Percentiles rank a stretch among this genome's conserved stretches.
These are phyloP conservation scores for Jamesozyma rosinii DNA, from an alignment of 805 yeast genomes.

Conservation along the genomic window DNA sequence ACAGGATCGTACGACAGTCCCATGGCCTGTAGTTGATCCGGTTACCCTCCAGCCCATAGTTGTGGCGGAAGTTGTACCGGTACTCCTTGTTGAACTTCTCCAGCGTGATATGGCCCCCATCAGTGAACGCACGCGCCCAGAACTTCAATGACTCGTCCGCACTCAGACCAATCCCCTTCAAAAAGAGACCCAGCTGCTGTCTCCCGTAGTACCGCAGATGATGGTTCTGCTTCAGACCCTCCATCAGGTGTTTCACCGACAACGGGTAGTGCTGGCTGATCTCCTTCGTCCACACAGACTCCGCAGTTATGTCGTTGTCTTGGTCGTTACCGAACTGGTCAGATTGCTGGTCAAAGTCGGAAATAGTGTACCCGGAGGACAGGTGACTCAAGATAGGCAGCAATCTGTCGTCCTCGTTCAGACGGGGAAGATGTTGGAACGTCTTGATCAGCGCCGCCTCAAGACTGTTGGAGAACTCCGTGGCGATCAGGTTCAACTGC, in stretches of 20 bases:
- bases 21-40: slow-evolving; percentile 77
- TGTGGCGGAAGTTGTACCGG: slow-evolving; percentile 77
- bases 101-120: slow-evolving; percentile 40
- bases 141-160: slow-evolving; percentile 82
- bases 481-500: slow-evolving; percentile 60
- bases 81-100: slow-evolving; percentile 85
- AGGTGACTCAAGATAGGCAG: slow-evolving; percentile 76
- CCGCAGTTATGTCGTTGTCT: slow-evolving; percentile 49
- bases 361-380: slow-evolving; percentile 58
- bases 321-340: slow-evolving; percentile 23
- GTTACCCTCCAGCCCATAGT: slow-evolving; percentile 87
- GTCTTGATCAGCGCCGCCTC: slow-evolving; percentile 50
- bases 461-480: slow-evolving; percentile 54
- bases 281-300: slow-evolving; percentile 45
- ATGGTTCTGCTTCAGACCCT: slow-evolving; percentile 46
- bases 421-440: slow-evolving; percentile 66
- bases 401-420: slow-evolving; percentile 87
- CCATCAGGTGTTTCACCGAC: slow-evolving; percentile 63
- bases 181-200: slow-evolving; percentile 72
- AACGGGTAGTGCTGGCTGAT: slow-evolving; percentile 67
- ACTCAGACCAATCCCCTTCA: slow-evolving; percentile 81
- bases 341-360: slow-evolving; percentile 37
- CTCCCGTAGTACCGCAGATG: slow-evolving; percentile 81
- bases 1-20: slow-evolving; percentile 71
- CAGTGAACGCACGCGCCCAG: slow-evolving; percentile 66